These are phyloP conservation scores for Myxozyma neglecta DNA, from an alignment of 805 yeast genomes.

Conservation along the genomic window DNA sequence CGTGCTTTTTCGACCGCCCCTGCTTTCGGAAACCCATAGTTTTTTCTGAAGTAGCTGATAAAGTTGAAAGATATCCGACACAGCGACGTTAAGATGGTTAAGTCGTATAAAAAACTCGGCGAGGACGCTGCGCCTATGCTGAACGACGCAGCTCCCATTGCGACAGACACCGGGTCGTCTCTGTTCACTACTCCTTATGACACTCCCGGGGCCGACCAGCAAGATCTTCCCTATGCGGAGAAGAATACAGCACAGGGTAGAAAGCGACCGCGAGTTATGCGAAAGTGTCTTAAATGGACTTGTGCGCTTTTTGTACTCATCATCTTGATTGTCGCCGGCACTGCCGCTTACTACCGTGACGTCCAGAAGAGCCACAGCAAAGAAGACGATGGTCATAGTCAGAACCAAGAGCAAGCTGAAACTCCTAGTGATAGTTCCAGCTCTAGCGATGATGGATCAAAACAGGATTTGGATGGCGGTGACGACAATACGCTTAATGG, in stretches of 20 bases:
- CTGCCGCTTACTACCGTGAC: background rate
- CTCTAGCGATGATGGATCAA: background rate
- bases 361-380: background rate
- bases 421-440: background rate
- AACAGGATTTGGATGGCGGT: background rate
- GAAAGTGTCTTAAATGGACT: background rate
- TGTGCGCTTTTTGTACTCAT: background rate
- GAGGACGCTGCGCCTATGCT: constrained; percentile 9
- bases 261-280: background rate
- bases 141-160: background rate
- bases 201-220: background rate
- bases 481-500: background rate
- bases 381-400: background rate
- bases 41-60: background rate
- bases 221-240: background rate
- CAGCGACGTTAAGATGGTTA: background rate
- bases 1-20: too few relatives aligned
- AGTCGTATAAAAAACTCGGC: background rate
- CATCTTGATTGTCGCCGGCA: background rate
- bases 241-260: background rate
- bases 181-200: constrained; percentile 4
- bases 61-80: background rate
- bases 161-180: constrained; percentile 1
- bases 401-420: background rate
- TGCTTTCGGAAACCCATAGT: too few relatives aligned